Percentiles rank a stretch among this genome's conserved stretches.
Conservation (phyloP, 495 filamentous ascomycete genomes). For the Articulospora tetracladia region DNA sequence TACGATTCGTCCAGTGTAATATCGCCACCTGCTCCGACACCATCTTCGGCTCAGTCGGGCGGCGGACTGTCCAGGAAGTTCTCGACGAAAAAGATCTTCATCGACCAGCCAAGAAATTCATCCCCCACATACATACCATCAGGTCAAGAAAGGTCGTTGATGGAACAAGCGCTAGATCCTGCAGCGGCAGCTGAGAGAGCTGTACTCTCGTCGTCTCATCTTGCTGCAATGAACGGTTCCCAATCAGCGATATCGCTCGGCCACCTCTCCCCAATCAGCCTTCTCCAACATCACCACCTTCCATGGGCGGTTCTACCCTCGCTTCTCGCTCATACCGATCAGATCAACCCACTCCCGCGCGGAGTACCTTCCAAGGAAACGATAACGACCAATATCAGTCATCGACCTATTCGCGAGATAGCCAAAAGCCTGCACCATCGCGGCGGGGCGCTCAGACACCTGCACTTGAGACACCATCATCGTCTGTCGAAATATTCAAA, state of each 20-base stretch:
- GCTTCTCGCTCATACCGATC: slow-evolving; percentile 52
- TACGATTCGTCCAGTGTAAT: slow-evolving; percentile 39
- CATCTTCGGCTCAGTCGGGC: slow-evolving; percentile 40
- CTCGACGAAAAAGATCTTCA: slow-evolving; percentile 87
- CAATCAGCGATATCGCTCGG: slow-evolving; percentile 46
- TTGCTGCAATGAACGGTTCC: slow-evolving; percentile 66
- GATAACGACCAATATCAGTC: slow-evolving; percentile 40
- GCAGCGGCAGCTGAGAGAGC: slow-evolving; percentile 51
- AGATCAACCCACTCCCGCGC: slow-evolving; percentile 42
- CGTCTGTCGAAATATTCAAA: slow-evolving; percentile 90
- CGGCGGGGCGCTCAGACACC: slow-evolving; percentile 46
- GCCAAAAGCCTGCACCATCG: slow-evolving; percentile 30
- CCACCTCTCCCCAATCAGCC: slow-evolving; percentile 65
- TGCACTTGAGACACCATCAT: slow-evolving; percentile 43
- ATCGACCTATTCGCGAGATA: slow-evolving; percentile 35
- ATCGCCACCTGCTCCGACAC: slow-evolving; percentile 48
- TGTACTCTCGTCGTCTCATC: slow-evolving; percentile 69
- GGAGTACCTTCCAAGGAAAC: slow-evolving; percentile 41
- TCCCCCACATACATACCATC: slow-evolving; percentile 73
- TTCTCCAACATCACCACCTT: slow-evolving; percentile 76
- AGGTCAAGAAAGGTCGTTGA: slow-evolving; percentile 48
- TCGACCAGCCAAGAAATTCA: slow-evolving; percentile 72
- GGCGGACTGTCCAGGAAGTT: slow-evolving; percentile 70
- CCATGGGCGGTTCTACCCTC: slow-evolving; percentile 39
- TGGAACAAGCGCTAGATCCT: slow-evolving; percentile 53